Base-by-base conservation (phyloP, 352 stramenopile species). In the Phytophthora litchii region DNA sequence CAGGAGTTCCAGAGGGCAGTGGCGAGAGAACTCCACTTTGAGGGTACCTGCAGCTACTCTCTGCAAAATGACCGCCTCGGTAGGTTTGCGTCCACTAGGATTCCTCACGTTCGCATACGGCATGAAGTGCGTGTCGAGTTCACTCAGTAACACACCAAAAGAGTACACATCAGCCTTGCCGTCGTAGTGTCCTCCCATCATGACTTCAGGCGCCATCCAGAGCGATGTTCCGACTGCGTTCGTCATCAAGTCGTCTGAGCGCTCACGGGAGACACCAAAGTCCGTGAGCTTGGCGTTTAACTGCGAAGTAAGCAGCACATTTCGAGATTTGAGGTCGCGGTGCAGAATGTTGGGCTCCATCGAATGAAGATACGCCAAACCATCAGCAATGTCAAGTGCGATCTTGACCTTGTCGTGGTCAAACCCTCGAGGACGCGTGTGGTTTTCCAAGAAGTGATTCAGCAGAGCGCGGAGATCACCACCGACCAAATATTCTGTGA, bases 311-410 rank as follows among this genome's bases (percentile, higher is more conserved):
- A 94, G 65, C 37, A 94, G 60, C 23, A 94, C 78, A 57, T 94
- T 94, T 36, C 83, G 82, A 25, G 80, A 91, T 67, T 94, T 94
- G 52, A 94, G 71, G 56, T 92, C 83, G 16, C 85, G 75, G 57
- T 94, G 85, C 9, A 83, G 41, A 23, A 78, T 69, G 11, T 58
- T 57, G 2, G 74, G 71, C 40, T 77, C 38, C 32, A 83, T 61
- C 12, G 77, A 83, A 54, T 87, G 77, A 5, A 87, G 45, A 43
- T 87, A 87, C 51, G 70, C 64, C 2, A 87, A 52, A 5, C 65
- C 77, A 17, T 79, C 31, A 1, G 54, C 70, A 5, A 87, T 63
- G 25, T 84, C 62, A 8, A 83, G 49, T 3, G 77, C 74, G 32
- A 87, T 84, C 37, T 67, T 67, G 8, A 87, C 60, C 63, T 88